A percentile compares a stretch with the other conserved stretches of the same genome.
phyloP scores from a whole-genome alignment of 306 rosid genomes.

The Urtica urens region DNA sequence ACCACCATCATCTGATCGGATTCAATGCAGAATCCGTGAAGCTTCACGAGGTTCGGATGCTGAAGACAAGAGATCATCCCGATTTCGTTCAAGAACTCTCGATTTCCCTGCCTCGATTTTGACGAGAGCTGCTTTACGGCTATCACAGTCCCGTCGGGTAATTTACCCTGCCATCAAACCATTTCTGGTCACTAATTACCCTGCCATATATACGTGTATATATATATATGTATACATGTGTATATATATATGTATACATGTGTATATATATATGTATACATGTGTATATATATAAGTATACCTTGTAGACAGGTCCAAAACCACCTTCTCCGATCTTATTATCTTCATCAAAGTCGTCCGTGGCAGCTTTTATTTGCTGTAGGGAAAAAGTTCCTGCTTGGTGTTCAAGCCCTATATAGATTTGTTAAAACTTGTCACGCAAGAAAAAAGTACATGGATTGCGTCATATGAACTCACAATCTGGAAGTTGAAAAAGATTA shows the following conservation, averaged over 20 bases:
- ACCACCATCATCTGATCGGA: constrained; percentile 53
- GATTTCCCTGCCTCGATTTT: constrained; percentile 59
- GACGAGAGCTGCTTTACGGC: constrained; percentile 74
- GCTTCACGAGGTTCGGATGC: constrained; percentile 76
- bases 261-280: constrained; percentile 8
- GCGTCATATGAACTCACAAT: background rate
- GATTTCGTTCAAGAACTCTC: constrained; percentile 65
- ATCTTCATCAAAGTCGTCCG: constrained; percentile 32
- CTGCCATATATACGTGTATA: background rate
- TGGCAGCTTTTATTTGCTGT: constrained; percentile 45
- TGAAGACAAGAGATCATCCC: constrained; percentile 60
- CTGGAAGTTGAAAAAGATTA: too few relatives aligned
- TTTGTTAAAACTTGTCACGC: constrained; percentile 21
- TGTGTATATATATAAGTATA: constrained; percentile 4
- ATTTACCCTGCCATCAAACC: constrained; percentile 42
- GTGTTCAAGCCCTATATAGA: constrained; percentile 21
- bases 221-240: constrained; percentile 6
- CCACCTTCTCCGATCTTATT: constrained; percentile 73
- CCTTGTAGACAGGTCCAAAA: constrained; percentile 66
- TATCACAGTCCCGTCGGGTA: constrained; percentile 47
- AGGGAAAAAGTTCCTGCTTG: constrained; percentile 46
- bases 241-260: background rate
- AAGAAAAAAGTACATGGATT: background rate
- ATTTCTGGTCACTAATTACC: constrained; percentile 3
- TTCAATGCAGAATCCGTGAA: constrained; percentile 60